Evolutionary conservation across 805 yeast species (phyloP).

Genomic region (Danielozyma ontarioensis): DNA sequence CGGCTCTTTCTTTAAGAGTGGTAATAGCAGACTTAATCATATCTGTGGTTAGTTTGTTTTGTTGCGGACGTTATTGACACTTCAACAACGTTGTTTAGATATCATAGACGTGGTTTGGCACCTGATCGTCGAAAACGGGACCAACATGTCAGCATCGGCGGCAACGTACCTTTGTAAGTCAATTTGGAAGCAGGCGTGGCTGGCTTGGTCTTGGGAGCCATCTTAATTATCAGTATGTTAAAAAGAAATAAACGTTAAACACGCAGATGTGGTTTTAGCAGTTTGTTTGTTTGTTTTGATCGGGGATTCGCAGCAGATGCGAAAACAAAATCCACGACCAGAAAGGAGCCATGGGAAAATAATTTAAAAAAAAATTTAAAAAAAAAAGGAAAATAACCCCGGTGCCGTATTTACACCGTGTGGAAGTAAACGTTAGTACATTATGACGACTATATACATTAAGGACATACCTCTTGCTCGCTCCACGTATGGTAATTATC

Average conservation of each 20-base stretch:
- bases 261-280: too few relatives aligned
- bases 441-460: too few relatives aligned
- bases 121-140: slow-evolving; percentile 1
- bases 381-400: neutral
- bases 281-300: neutral
- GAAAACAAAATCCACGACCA: too few relatives aligned
- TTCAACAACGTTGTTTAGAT: neutral
- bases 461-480: slow-evolving; percentile 78
- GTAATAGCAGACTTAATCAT: slow-evolving; percentile 65
- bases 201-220: slow-evolving; percentile 10
- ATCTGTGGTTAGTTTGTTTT: slow-evolving; percentile 25
- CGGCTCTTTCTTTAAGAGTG: slow-evolving; percentile 73
- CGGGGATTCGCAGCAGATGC: too few relatives aligned
- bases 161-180: slow-evolving; percentile 11
- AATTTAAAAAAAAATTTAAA: neutral
- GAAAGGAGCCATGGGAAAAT: too few relatives aligned
- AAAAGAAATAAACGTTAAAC: too few relatives aligned
- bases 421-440: too few relatives aligned
- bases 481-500: slow-evolving; percentile 55
- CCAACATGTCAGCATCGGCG: slow-evolving; percentile 2
- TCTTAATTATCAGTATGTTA: neutral
- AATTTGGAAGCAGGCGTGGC: slow-evolving; percentile 5
- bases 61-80: neutral
- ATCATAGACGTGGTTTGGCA: neutral
- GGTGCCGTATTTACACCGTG: too few relatives aligned